Conservation (phyloP, 2,329 filamentous ascomycete genomes). For the Emmonsiellopsis sp. region DNA sequence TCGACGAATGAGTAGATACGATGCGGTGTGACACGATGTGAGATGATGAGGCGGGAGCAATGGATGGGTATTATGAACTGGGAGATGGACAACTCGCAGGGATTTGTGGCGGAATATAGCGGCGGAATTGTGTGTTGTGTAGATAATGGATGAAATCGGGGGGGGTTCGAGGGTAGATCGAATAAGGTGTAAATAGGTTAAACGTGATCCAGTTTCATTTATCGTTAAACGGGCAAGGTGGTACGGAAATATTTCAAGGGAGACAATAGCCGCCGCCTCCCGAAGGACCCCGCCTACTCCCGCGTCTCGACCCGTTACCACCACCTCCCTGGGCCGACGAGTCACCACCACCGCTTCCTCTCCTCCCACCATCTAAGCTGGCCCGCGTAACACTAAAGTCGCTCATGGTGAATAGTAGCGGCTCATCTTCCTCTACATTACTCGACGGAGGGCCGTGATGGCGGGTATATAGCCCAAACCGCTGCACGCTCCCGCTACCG, state of each 20-base stretch:
- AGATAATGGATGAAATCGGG: too few relatives aligned
- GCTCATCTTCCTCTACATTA: slow-evolving; percentile 34
- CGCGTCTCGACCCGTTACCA: slow-evolving; percentile 22
- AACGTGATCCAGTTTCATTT: too few relatives aligned
- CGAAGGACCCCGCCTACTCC: slow-evolving; percentile 25
- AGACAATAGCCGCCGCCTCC: slow-evolving; percentile 15
- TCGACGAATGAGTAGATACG: too few relatives aligned
- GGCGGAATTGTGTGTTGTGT: too few relatives aligned
- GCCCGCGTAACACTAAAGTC: slow-evolving; percentile 35
- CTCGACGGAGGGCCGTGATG: slow-evolving; percentile 20
- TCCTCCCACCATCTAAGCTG: slow-evolving; percentile 31
- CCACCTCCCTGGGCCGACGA: slow-evolving; percentile 6
- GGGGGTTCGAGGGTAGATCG: too few relatives aligned
- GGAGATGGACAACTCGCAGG: too few relatives aligned
- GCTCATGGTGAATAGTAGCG: slow-evolving; percentile 38
- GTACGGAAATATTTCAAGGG: background rate
- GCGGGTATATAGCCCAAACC: slow-evolving; percentile 26
- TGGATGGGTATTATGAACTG: too few relatives aligned
- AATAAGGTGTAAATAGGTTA: too few relatives aligned
- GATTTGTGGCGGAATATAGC: too few relatives aligned
- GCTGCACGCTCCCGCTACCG: slow-evolving; percentile 15
- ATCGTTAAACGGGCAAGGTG: too few relatives aligned
- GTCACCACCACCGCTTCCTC: background rate
- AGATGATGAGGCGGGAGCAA: too few relatives aligned
- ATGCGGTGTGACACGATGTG: too few relatives aligned